These are phyloP conservation scores for Sindora glabra DNA, from an alignment of 306 rosid species.

Conservation along the genomic window DNA sequence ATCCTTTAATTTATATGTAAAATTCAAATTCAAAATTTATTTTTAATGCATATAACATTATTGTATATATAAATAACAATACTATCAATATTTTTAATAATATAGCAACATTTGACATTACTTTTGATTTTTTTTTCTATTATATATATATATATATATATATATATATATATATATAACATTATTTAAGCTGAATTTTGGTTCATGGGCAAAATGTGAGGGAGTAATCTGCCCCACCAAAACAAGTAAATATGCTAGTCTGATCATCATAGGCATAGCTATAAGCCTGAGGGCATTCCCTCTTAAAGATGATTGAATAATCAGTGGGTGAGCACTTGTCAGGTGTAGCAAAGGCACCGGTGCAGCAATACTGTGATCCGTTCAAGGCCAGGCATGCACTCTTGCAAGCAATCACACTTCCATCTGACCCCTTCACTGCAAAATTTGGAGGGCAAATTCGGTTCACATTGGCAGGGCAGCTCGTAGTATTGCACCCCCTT, in stretches of 20 bases:
- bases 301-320: background rate
- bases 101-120: too few relatives aligned
- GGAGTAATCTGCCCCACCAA: background rate
- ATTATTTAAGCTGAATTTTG: constrained; percentile 3
- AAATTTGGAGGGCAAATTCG: background rate
- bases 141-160: too few relatives aligned
- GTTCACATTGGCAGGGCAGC: background rate
- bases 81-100: too few relatives aligned
- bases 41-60: too few relatives aligned
- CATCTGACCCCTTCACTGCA: background rate
- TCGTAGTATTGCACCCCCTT: background rate
- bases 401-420: background rate
- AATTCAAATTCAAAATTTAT: too few relatives aligned
- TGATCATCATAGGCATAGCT: background rate
- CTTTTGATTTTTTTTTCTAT: too few relatives aligned
- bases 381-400: background rate
- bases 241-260: background rate
- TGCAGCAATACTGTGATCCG: background rate
- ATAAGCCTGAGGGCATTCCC: background rate
- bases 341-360: background rate
- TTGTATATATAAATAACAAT: too few relatives aligned
- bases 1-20: too few relatives aligned
- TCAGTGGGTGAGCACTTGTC: background rate
- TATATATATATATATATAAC: too few relatives aligned
- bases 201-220: background rate